Conservation (phyloP, 345 rosid species). For the Lepidium sativum region DNA sequence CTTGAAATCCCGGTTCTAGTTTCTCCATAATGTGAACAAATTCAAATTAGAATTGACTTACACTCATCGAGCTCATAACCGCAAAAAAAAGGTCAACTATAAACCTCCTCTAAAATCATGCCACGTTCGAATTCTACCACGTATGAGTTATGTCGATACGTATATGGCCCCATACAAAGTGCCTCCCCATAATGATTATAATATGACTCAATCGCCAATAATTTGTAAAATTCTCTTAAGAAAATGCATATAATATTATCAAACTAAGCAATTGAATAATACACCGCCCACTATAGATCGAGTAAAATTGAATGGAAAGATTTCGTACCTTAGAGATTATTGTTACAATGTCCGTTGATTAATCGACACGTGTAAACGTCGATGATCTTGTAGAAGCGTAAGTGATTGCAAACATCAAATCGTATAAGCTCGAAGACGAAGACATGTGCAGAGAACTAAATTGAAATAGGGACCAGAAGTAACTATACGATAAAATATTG, state of each 20-base stretch:
- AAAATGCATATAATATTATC: background rate
- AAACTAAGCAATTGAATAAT: background rate
- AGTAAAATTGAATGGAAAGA: constrained; percentile 18
- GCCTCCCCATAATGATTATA: constrained; percentile 12
- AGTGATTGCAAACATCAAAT: background rate
- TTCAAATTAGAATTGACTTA: constrained; percentile 23
- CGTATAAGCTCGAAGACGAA: background rate
- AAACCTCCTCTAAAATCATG: constrained; percentile 10
- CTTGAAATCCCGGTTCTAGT: background rate
- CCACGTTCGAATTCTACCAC: constrained; percentile 22
- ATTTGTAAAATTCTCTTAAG: background rate
- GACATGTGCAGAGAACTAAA: constrained; percentile 8
- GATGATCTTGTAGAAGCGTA: constrained; percentile 8
- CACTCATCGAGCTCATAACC: constrained; percentile 13
- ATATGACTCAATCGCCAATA: constrained; percentile 13
- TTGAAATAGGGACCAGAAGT: background rate
- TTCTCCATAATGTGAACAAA: constrained; percentile 26
- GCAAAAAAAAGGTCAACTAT: constrained; percentile 19
- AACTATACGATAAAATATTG: constrained; percentile 23
- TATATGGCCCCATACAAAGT: constrained; percentile 17
- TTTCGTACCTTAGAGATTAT: constrained; percentile 17
- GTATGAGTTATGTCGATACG: background rate
- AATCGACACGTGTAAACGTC: constrained; percentile 13
- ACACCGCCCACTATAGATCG: constrained; percentile 16
- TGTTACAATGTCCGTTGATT: background rate